These are phyloP conservation scores for Verticillium nonalfalfae DNA, from an alignment of 2,329 filamentous ascomycete species.

Conservation along the genomic window DNA sequence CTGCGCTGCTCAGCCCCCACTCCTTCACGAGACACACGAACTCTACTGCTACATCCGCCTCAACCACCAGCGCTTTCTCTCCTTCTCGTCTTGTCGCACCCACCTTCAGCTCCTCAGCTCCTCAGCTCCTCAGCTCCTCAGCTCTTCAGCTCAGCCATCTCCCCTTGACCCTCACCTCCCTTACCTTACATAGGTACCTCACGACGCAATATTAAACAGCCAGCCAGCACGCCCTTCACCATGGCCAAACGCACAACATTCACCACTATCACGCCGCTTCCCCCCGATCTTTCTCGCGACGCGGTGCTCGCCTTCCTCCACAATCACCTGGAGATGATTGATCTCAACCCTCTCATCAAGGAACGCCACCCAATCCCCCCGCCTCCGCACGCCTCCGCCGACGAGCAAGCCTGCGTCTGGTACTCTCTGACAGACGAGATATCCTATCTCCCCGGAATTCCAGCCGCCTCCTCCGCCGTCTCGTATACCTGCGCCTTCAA, in stretches of 20 bases:
- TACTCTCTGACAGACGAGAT: conserved; percentile 75
- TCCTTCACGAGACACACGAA: not conserved
- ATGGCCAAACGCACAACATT: conserved; percentile 69
- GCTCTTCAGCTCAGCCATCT: not conserved
- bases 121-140: not conserved
- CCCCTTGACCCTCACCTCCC: not conserved
- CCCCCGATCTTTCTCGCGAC: conserved; percentile 58
- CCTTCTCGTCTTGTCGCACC: not conserved
- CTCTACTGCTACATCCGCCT: not conserved
- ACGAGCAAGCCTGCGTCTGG: conserved; percentile 71
- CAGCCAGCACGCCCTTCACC: conserved; percentile 12
- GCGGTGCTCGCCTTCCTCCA: conserved; percentile 72
- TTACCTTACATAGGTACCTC: not conserved
- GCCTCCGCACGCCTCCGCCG: conserved; percentile 57
- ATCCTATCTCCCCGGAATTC: conserved; percentile 62
- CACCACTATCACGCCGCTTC: conserved; percentile 74
- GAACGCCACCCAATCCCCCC: conserved; percentile 63
- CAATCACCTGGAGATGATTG: conserved; percentile 76
- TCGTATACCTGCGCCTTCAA: conserved; percentile 78
- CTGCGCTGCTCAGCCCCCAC: not conserved
- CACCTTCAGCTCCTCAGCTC: not conserved
- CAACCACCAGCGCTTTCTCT: not conserved
- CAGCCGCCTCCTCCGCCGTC: conserved; percentile 56
- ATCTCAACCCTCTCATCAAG: conserved; percentile 77
- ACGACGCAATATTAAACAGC: not conserved